Conservation (phyloP, 805 yeast genomes). For the Pichia heedii region DNA sequence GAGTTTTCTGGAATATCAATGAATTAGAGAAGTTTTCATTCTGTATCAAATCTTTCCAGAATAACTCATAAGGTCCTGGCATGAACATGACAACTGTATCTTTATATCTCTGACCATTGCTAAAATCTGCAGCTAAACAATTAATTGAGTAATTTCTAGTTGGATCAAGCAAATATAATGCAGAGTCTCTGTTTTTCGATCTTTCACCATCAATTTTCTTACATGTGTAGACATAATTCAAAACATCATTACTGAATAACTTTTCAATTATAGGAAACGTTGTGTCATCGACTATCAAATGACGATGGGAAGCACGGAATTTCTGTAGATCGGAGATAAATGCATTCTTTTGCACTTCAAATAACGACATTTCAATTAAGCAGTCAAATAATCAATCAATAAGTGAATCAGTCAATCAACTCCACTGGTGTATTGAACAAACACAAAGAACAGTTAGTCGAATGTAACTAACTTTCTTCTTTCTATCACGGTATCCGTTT, state of each 20-base stretch:
- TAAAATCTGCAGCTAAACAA: slow-evolving; percentile 71
- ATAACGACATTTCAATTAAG: slow-evolving; percentile 18
- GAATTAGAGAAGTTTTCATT: slow-evolving; percentile 6
- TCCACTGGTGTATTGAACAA: too few species aligned
- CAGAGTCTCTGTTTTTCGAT: slow-evolving; percentile 39
- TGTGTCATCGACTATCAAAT: slow-evolving; percentile 24
- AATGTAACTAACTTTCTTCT: too few species aligned
- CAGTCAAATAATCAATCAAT: neutral
- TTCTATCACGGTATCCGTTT: too few species aligned
- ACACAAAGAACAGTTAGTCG: too few species aligned
- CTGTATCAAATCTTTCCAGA: slow-evolving; percentile 17
- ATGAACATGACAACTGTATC: slow-evolving; percentile 59
- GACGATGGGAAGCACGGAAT: slow-evolving; percentile 19
- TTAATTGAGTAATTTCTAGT: slow-evolving; percentile 49
- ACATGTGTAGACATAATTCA: slow-evolving; percentile 25
- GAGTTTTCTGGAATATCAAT: neutral
- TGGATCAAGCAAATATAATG: slow-evolving; percentile 72
- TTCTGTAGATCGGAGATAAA: slow-evolving; percentile 8
- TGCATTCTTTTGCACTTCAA: slow-evolving; percentile 21
- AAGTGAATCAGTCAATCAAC: too few species aligned
- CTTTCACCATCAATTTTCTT: slow-evolving; percentile 24
- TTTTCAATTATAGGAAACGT: slow-evolving; percentile 20
- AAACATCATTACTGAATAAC: slow-evolving; percentile 21
- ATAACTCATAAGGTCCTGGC: slow-evolving; percentile 38
- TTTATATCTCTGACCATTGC: slow-evolving; percentile 61